These are phyloP conservation scores for Diaporthe sp. DNA, from an alignment of 2,329 filamentous ascomycete species.

Conservation along the genomic window DNA sequence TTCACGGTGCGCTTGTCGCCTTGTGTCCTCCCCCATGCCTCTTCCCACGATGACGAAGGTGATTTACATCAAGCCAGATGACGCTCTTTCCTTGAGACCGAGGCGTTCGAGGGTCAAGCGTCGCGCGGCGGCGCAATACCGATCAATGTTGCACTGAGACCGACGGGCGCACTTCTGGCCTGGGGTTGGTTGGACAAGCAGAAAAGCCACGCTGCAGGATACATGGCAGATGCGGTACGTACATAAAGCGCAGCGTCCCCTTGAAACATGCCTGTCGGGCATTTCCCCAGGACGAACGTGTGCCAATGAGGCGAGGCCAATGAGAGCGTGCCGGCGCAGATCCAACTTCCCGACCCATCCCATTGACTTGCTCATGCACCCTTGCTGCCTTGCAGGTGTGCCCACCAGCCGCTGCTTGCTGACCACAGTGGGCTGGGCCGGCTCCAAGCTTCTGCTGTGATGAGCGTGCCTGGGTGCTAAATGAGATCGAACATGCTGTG, in stretches of 20 bases:
- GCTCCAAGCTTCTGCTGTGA: not conserved
- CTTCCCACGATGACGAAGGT: not conserved
- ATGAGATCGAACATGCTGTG: not conserved
- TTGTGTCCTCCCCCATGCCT: not conserved
- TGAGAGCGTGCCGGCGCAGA: constrained; percentile 42
- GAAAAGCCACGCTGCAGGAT: constrained; percentile 8
- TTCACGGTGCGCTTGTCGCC: not conserved
- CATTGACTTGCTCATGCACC: constrained; percentile 44
- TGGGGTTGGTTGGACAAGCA: constrained; percentile 10
- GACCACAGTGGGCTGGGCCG: not conserved
- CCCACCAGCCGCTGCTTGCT: constrained; percentile 15
- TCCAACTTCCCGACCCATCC: constrained; percentile 42
- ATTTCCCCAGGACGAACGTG: constrained; percentile 44
- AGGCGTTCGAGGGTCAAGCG: not conserved
- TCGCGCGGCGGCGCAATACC: constrained; percentile 3
- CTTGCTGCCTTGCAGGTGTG: constrained; percentile 40
- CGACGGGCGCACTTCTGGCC: not conserved
- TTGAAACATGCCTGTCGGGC: constrained; percentile 48
- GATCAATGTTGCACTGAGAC: constrained; percentile 33
- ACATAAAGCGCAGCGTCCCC: constrained; percentile 36
- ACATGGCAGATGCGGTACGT: constrained; percentile 7
- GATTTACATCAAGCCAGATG: constrained; percentile 12
- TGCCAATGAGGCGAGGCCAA: constrained; percentile 43
- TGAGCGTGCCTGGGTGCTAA: not conserved
- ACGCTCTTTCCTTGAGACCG: constrained; percentile 3